A percentile compares a stretch with the other conserved stretches of the same genome.
These are phyloP conservation scores for Parsonsia alboflavescens DNA, from an alignment of 257 asterid species.

Conservation along the genomic window DNA sequence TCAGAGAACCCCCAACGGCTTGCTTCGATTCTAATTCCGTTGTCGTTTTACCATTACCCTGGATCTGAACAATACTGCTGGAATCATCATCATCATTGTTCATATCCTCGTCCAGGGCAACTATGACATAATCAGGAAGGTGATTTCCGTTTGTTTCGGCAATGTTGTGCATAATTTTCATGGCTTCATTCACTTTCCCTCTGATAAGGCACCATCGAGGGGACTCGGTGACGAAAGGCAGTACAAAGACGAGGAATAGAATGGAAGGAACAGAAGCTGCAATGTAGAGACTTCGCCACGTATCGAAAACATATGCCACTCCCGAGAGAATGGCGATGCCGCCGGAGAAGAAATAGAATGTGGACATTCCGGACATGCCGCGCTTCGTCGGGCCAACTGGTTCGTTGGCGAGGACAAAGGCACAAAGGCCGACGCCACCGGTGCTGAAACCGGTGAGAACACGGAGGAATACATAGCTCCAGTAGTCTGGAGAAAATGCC, in stretches of 20 bases:
- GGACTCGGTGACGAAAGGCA: slow-evolving; percentile 76
- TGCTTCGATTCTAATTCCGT: slow-evolving; percentile 22
- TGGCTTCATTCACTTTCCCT: slow-evolving; percentile 45
- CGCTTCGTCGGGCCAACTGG: slow-evolving; percentile 76
- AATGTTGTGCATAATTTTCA: slow-evolving; percentile 51
- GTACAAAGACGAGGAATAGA: too few relatives aligned
- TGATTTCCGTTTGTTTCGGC: slow-evolving; percentile 46
- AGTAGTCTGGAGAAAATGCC: slow-evolving; percentile 57
- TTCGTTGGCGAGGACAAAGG: slow-evolving; percentile 85
- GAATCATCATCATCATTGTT: not conserved
- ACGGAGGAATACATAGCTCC: slow-evolving; percentile 51
- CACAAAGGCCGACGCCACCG: slow-evolving; percentile 86
- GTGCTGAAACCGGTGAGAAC: slow-evolving; percentile 86
- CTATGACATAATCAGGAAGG: slow-evolving; percentile 41
- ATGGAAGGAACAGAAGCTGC: too few relatives aligned
- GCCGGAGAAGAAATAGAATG: slow-evolving; percentile 82
- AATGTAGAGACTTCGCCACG: slow-evolving; percentile 81
- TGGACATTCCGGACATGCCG: slow-evolving; percentile 83
- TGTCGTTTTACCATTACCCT: not conserved
- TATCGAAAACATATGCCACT: slow-evolving; percentile 49
- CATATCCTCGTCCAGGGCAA: slow-evolving; percentile 55
- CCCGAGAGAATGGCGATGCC: slow-evolving; percentile 75
- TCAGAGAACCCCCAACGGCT: slow-evolving; percentile 47
- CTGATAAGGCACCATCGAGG: slow-evolving; percentile 82
- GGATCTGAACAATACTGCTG: not conserved